Percentiles rank a stretch among this genome's conserved stretches.
phyloP scores from a whole-genome alignment of 2,329 filamentous ascomycete species.

The Diaporthe capsici region DNA sequence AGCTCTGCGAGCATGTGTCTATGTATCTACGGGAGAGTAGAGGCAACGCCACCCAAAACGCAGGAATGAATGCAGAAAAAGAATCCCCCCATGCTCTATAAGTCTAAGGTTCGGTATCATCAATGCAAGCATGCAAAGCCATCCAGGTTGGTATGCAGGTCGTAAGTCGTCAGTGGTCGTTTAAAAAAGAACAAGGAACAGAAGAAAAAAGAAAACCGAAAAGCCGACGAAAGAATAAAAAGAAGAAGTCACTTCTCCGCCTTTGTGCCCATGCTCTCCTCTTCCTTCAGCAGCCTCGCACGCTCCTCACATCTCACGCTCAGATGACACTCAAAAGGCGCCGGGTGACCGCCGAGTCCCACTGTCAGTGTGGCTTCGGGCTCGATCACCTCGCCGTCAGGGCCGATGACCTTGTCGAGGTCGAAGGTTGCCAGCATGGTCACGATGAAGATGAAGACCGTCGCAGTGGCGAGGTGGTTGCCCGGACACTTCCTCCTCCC shows the following conservation, averaged over 20 bases:
- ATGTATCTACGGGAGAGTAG: background rate
- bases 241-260: background rate
- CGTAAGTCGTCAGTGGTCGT: slow-evolving; percentile 31
- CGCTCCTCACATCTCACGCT: slow-evolving; percentile 35
- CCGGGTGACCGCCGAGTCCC: slow-evolving; percentile 45
- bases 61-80: background rate
- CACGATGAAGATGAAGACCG: slow-evolving; percentile 56
- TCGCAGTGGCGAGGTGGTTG: slow-evolving; percentile 42
- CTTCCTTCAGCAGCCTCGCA: slow-evolving; percentile 29
- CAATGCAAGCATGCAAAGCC: slow-evolving; percentile 18
- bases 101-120: slow-evolving; percentile 34
- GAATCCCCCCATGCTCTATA: background rate
- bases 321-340: slow-evolving; percentile 43
- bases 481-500: slow-evolving; percentile 61
- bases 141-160: slow-evolving; percentile 28
- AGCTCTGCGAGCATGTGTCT: slow-evolving; percentile 2
- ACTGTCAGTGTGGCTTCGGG: slow-evolving; percentile 43
- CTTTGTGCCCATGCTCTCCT: background rate
- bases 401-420: slow-evolving; percentile 42
- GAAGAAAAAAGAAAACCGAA: too few species aligned
- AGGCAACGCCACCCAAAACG: background rate
- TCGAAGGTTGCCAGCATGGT: slow-evolving; percentile 48
- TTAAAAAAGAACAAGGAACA: background rate
- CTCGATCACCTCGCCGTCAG: slow-evolving; percentile 42
- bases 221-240: too few species aligned